These are phyloP conservation scores for Scedosporium aurantiacum DNA, from an alignment of 2,329 filamentous ascomycete genomes.

Conservation along the genomic window DNA sequence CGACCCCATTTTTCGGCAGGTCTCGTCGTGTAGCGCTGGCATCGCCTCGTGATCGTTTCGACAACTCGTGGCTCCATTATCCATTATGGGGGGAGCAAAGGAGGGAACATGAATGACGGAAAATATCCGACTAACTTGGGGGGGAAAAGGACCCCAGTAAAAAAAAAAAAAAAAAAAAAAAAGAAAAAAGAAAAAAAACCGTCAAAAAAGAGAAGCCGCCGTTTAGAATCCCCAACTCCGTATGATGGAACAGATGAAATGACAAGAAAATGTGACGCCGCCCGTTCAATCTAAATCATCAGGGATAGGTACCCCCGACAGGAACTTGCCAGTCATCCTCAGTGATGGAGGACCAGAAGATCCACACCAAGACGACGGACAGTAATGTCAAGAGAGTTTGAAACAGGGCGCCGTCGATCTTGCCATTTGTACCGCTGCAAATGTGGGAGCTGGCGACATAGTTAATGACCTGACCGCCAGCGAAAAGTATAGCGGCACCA, in stretches of 20 bases:
- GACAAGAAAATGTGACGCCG: constrained; percentile 8
- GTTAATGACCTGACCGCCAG: constrained; percentile 89
- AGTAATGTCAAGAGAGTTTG: constrained; percentile 85
- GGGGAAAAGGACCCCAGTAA: constrained; percentile 4
- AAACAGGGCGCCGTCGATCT: constrained; percentile 88
- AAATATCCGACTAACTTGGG: background rate
- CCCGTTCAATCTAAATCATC: background rate
- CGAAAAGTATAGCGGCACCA: constrained; percentile 69
- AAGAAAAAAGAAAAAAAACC: constrained; percentile 8
- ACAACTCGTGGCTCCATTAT: background rate
- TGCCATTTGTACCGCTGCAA: constrained; percentile 69
- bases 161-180: constrained; percentile 10
- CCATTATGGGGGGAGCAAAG: constrained; percentile 7
- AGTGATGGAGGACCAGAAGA: constrained; percentile 98
- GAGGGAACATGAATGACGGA: constrained; percentile 12
- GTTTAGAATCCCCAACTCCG: constrained; percentile 14
- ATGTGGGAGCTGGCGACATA: constrained; percentile 88
- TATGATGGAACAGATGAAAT: constrained; percentile 4
- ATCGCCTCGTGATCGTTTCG: constrained; percentile 1
- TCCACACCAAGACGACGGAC: constrained; percentile 73
- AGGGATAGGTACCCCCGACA: constrained; percentile 27
- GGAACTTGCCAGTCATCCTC: constrained; percentile 90
- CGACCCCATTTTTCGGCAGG: background rate
- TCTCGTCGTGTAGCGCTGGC: constrained; percentile 4
- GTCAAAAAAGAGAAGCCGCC: constrained; percentile 11